Evolutionary conservation across 1,284 basidiomycete species (phyloP).

Genomic region (Phenoliferia sp.): DNA sequence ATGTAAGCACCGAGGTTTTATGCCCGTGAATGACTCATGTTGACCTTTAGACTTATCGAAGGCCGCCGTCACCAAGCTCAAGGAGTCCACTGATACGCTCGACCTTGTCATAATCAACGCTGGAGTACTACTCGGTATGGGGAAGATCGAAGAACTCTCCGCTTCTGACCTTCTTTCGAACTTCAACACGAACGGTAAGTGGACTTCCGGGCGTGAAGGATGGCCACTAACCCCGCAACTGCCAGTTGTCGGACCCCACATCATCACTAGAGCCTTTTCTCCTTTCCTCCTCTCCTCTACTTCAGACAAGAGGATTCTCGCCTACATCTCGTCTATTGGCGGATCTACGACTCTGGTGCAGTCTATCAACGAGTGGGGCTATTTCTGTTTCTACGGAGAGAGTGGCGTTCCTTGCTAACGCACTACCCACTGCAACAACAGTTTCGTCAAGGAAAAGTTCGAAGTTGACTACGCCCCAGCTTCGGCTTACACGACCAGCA

Average conservation of each 20-base stretch:
- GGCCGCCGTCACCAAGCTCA: not conserved
- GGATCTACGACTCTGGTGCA: too few species aligned
- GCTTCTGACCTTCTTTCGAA: not conserved
- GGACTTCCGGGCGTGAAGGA: too few species aligned
- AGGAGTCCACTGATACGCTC: not conserved
- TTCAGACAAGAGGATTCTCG: not conserved
- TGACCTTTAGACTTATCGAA: not conserved
- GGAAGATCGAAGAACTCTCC: not conserved
- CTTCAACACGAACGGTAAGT: not conserved
- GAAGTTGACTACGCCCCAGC: not conserved
- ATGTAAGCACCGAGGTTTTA: not conserved
- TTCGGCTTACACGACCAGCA: not conserved
- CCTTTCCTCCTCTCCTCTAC: not conserved
- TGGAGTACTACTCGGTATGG: not conserved
- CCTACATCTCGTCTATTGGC: not conserved
- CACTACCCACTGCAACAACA: too few species aligned
- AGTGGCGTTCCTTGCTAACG: too few species aligned
- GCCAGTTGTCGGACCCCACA: not conserved
- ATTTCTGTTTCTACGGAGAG: too few species aligned
- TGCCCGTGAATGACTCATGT: not conserved
- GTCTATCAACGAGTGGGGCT: too few species aligned
- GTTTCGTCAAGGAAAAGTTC: not conserved
- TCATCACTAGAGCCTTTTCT: not conserved
- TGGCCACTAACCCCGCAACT: too few species aligned
- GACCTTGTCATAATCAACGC: not conserved